Evolutionary conservation across 768 basidiomycete species (phyloP).

Genomic region (Macrolepiota dolichaula): DNA sequence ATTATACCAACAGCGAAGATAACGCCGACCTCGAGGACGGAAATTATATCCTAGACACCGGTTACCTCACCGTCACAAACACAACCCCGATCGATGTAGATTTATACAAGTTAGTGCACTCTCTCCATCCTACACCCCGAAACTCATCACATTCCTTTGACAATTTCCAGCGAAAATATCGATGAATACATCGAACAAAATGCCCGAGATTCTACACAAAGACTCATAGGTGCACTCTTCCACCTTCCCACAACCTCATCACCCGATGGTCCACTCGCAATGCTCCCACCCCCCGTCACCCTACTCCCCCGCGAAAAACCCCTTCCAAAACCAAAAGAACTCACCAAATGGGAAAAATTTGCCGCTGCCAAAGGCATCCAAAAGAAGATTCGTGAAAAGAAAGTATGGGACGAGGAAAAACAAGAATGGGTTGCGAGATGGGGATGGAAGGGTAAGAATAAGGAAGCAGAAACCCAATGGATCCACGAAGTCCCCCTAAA

Average conservation of each 20-base stretch:
- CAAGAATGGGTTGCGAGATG: slow-evolving; percentile 92
- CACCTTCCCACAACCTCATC: slow-evolving; percentile 74
- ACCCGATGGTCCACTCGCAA: slow-evolving; percentile 77
- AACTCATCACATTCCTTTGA: background rate
- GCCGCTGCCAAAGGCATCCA: slow-evolving; percentile 93
- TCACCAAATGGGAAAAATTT: slow-evolving; percentile 96
- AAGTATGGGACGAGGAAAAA: slow-evolving; percentile 91
- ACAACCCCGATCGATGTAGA: slow-evolving; percentile 83
- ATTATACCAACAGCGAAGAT: slow-evolving; percentile 64
- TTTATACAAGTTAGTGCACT: slow-evolving; percentile 63
- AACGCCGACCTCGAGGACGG: slow-evolving; percentile 59
- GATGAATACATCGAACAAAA: slow-evolving; percentile 79
- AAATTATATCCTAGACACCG: slow-evolving; percentile 55
- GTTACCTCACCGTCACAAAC: slow-evolving; percentile 84
- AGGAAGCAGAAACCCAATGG: slow-evolving; percentile 84
- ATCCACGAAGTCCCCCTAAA: slow-evolving; percentile 85
- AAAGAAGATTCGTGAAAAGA: slow-evolving; percentile 72
- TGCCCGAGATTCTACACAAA: slow-evolving; percentile 80
- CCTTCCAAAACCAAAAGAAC: slow-evolving; percentile 87
- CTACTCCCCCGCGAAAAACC: slow-evolving; percentile 88
- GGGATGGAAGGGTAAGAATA: slow-evolving; percentile 90
- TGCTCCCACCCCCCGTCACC: slow-evolving; percentile 75
- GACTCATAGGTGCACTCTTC: slow-evolving; percentile 78
- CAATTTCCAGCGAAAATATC: slow-evolving; percentile 55
- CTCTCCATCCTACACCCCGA: background rate